Conservation (phyloP, 768 basidiomycete species). For the Lyophyllum semitale region DNA sequence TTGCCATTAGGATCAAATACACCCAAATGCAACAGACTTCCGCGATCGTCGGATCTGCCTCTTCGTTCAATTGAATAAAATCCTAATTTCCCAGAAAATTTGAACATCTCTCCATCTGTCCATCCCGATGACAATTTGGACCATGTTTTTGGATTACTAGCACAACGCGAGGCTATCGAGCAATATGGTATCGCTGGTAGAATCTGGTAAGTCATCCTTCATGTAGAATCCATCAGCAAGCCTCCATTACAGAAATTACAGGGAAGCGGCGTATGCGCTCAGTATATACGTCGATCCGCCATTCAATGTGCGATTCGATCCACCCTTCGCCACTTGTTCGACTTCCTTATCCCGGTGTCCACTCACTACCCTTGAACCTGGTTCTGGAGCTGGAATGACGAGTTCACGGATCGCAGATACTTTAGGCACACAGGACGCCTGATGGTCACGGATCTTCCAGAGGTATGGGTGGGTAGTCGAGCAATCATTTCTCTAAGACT, state of each 20-base stretch:
- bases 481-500: background rate
- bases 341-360: constrained; percentile 6
- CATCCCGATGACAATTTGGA: constrained; percentile 22
- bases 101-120: constrained; percentile 36
- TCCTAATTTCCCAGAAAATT: constrained; percentile 40
- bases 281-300: constrained; percentile 51
- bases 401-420: constrained; percentile 38
- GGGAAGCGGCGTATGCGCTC: constrained; percentile 76
- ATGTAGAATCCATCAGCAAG: constrained; percentile 5
- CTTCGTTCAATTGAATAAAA: no score
- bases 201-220: constrained; percentile 60
- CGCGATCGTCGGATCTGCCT: no score
- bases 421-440: constrained; percentile 45
- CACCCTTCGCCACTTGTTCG: constrained; percentile 39
- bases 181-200: constrained; percentile 83
- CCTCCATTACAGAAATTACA: constrained; percentile 29
- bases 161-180: constrained; percentile 62
- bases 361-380: constrained; percentile 67
- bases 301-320: constrained; percentile 49
- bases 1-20: background rate
- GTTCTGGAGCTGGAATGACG: constrained; percentile 75
- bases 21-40: no score
- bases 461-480: constrained; percentile 46
- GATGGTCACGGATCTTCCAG: constrained; percentile 76
- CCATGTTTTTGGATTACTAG: constrained; percentile 29